Evolutionary conservation across 441 rosid species (phyloP).

Genomic region (Euphorbia corollata): DNA sequence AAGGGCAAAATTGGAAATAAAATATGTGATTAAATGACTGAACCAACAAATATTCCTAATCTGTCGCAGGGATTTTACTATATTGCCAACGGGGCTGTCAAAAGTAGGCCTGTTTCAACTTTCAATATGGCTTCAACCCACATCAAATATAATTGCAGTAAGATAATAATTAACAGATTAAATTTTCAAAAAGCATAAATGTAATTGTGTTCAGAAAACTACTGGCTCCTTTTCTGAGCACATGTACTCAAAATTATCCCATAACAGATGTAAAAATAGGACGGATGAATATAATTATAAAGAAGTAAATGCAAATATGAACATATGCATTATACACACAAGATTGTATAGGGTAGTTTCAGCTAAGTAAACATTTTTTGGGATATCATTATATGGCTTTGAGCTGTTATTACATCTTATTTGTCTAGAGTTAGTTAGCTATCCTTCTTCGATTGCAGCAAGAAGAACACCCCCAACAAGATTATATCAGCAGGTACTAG

Average conservation of each 20-base stretch:
- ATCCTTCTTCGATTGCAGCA: neutral
- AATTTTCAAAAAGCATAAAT: neutral
- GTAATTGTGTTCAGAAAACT: neutral
- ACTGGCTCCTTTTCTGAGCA: neutral
- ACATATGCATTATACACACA: neutral
- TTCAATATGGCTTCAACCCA: too few species aligned
- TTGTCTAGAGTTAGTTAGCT: too few species aligned
- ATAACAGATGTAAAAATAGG: neutral
- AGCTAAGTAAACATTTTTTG: too few species aligned
- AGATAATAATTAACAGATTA: neutral
- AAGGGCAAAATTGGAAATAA: neutral
- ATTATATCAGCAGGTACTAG: neutral
- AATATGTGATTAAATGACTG: neutral
- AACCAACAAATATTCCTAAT: neutral
- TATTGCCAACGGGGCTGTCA: neutral
- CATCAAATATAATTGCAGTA: too few species aligned
- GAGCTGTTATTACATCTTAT: neutral
- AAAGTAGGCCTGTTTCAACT: neutral
- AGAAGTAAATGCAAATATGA: neutral
- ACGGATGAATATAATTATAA: neutral
- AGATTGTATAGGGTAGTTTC: too few species aligned
- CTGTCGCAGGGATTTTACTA: neutral
- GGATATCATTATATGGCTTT: neutral
- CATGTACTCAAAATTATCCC: neutral
- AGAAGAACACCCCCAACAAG: neutral